Evolutionary conservation across 2,329 filamentous ascomycete genomes (phyloP), one percentile per base, ranked within the genome.

Genomic region (Chaetomium olivaceum): DNA sequence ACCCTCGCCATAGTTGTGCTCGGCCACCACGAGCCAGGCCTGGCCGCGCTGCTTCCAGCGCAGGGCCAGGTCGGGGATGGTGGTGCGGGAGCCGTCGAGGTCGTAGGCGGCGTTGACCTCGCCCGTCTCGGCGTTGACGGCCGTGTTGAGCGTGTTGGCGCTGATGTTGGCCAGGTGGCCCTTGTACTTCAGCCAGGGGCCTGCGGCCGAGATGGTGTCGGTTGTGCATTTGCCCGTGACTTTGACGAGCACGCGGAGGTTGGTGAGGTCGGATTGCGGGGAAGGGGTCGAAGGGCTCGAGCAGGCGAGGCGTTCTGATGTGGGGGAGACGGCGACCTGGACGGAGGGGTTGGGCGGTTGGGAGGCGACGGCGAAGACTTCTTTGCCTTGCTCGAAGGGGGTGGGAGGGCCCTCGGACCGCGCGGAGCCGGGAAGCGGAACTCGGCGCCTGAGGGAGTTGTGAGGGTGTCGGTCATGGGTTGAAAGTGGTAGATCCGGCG

Each of bases 151-250:
- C 2, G 95, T 99, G 85, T 99, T 99, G 76, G 92, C 92, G 72
- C 89, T 91, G 78, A 99, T 99, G 83, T 99, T 99, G 77, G 95
- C 92, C 69, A 99, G 87, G 79, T 99, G 95, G 69, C 95, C 95
- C 84, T 98, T 98, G 87, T 98, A 99, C 81, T 98, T 98, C 72
- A 99, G 87, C 93, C 93, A 97, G 68, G 93, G 93, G 69, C 93
- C 93, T 72, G 93, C 93, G 90, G 96, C 95, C 69, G 93, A 98
- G 79, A 99, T 99, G 73, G 95, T 98, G 80, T 99, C 95, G 52
- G 95, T 99, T 64, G 95, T 99, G 84, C 95, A 99, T 81, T 99
- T 97, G 70, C 95, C 95, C 69, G 93, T 91, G 70, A 98, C 91
- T 81, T 98, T 98, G 83, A 96, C 94, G 19, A 99, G 89, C 21